Conservation (phyloP, 2,329 filamentous ascomycete genomes). For the Passalora sequoiae region DNA sequence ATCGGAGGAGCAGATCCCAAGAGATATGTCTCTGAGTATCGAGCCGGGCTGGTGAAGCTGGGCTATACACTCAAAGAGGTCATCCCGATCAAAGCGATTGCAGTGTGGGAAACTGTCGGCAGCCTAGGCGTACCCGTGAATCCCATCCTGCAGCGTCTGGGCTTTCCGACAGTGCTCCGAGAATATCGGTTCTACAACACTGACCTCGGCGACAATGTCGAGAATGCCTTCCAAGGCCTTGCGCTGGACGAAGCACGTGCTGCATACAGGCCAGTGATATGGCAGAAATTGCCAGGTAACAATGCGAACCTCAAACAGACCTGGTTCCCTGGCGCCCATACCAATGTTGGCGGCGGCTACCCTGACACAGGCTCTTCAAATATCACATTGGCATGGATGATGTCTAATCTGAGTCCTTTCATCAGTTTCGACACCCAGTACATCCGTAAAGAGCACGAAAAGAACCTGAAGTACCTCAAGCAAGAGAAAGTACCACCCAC, state of each 20-base stretch:
- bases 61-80: conserved; percentile 6
- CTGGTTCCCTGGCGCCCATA: conserved; percentile 53
- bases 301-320: conserved; percentile 43
- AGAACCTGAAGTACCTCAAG: conserved; percentile 7
- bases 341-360: conserved; percentile 48
- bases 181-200: conserved; percentile 34
- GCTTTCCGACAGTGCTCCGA: conserved; percentile 26
- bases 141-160: conserved; percentile 27
- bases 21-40: conserved; percentile 26
- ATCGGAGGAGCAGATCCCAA: conserved; percentile 12
- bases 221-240: conserved; percentile 53
- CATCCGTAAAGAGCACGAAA: conserved; percentile 18
- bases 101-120: conserved; percentile 48
- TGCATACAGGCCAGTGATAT: conserved; percentile 50
- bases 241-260: conserved; percentile 50
- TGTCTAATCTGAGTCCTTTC: conserved; percentile 29
- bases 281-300: conserved; percentile 31
- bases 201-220: conserved; percentile 35
- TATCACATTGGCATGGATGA: conserved; percentile 40
- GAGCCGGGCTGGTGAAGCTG: conserved; percentile 15
- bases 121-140: conserved; percentile 34
- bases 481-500: conserved; percentile 9
- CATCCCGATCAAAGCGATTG: conserved; percentile 33
- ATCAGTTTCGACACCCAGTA: conserved; percentile 32
- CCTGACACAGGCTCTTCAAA: conserved; percentile 31